These are phyloP conservation scores for Eucalyptus guilfoylei DNA, from an alignment of 345 rosid genomes.

Conservation along the genomic window DNA sequence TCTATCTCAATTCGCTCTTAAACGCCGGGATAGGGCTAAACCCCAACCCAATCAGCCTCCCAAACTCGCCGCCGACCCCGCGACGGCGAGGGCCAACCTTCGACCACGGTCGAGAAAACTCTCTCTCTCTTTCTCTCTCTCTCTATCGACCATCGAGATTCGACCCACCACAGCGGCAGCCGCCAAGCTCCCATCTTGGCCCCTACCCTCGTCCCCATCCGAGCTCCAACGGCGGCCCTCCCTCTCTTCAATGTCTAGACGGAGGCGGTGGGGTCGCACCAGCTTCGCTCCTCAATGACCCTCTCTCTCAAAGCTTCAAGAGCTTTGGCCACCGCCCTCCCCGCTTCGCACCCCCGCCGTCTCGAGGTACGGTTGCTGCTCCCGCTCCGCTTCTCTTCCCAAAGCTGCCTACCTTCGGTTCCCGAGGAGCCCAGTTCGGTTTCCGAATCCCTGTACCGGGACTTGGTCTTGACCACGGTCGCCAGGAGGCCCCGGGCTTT, in stretches of 20 bases:
- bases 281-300: constrained; percentile 37
- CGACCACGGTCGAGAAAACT: neutral
- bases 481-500: constrained; percentile 19
- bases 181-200: neutral
- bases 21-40: neutral
- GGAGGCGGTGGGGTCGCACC: neutral
- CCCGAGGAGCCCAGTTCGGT: neutral
- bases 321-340: constrained; percentile 15
- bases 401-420: neutral
- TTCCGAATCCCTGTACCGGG: constrained; percentile 16
- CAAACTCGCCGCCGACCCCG: neutral
- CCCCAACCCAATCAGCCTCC: neutral
- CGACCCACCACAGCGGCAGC: neutral
- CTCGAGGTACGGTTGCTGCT: constrained; percentile 19
- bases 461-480: constrained; percentile 30
- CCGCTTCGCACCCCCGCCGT: neutral
- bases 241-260: neutral
- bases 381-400: constrained; percentile 7
- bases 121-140: neutral
- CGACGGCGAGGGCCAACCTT: neutral
- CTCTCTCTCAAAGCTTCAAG: constrained; percentile 48
- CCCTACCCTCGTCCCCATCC: neutral
- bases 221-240: neutral
- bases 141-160: neutral
- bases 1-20: too few relatives aligned